Percentiles rank a stretch among this genome's conserved stretches.
phyloP scores from a whole-genome alignment of 768 basidiomycete genomes.

The Mycena amicta region DNA sequence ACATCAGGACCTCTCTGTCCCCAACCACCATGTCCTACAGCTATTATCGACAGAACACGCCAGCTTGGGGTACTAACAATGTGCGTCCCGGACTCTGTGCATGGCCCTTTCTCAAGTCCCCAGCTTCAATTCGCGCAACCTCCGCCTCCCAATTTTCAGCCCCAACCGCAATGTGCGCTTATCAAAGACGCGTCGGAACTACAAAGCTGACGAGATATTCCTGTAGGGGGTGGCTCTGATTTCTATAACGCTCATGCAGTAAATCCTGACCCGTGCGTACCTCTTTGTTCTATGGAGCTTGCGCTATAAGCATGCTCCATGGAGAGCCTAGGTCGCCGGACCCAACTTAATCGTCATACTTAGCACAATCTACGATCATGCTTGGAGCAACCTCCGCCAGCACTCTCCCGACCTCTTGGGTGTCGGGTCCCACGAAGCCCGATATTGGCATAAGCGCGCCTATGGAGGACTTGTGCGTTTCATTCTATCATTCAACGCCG shows the following conservation, averaged over 20 bases:
- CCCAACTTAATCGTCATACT: slow-evolving; percentile 1
- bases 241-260: slow-evolving; percentile 70
- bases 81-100: slow-evolving; percentile 23
- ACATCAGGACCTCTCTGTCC: slow-evolving; percentile 12
- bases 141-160: slow-evolving; percentile 42
- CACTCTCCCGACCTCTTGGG: slow-evolving; percentile 36
- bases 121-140: slow-evolving; percentile 48
- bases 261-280: too few relatives aligned
- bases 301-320: too few relatives aligned
- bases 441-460: slow-evolving; percentile 64
- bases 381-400: slow-evolving; percentile 49
- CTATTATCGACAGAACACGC: slow-evolving; percentile 46
- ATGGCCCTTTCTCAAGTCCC: slow-evolving; percentile 6
- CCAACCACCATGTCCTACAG: slow-evolving; percentile 42
- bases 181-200: slow-evolving; percentile 7
- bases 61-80: slow-evolving; percentile 55
- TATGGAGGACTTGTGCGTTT: slow-evolving; percentile 63
- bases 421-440: slow-evolving; percentile 61
- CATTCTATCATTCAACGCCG: neutral
- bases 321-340: slow-evolving; percentile 13
- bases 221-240: slow-evolving; percentile 61
- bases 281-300: too few relatives aligned
- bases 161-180: slow-evolving; percentile 53
- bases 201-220: slow-evolving; percentile 18
- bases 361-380: slow-evolving; percentile 59